Evolutionary conservation across 2,329 filamentous ascomycete genomes (phyloP), one percentile per base, ranked within the genome.

Genomic region (Hypoxylon sp.): DNA sequence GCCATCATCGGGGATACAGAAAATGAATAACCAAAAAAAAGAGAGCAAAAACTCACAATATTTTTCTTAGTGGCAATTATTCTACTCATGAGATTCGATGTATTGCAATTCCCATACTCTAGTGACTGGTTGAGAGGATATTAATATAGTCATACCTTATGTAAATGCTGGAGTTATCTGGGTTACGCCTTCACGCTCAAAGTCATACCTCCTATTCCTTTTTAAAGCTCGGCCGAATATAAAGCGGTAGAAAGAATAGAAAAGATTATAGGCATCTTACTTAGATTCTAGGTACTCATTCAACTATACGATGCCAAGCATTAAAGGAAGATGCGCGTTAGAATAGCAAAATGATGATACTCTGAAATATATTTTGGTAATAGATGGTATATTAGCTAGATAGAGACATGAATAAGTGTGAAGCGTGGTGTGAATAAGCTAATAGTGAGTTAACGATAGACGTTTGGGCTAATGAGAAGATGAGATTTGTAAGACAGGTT

Each of bases 371-470:
- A 59, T 48, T 60, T 46, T 59, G 26, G 14, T 52, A 31, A 26
- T 17, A 31, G 46, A 47, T 58, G 29, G 19, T 47, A 44, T 58
- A 62, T 46, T 54, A 66, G 33, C 17, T 59, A 58, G 24, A 54
- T 57, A 24, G n/a, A 14, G 44, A 53, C 9, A 17, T 51, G 52
- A 29, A 13, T 58, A 48, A 22, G 14, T 24, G 52, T 53, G 39
- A 57, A 47, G 13, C 17, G 11, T 42, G 24, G 53, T 52, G 33
- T 44, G 52, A 51, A 48, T 29, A 44, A 60, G 19, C 17, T 22
- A 39, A 53, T 17, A 44, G 17, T 50, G 35, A 22, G 33, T 31
- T 52, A 14, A 59, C 37, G 58, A 59, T 66, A 63, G 66, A 61
- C 54, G 47, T 46, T 26, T 48, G 59, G 50, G 52, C 33, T 39